phyloP scores from a whole-genome alignment of 495 filamentous ascomycete genomes.

The Podospora sp. region DNA sequence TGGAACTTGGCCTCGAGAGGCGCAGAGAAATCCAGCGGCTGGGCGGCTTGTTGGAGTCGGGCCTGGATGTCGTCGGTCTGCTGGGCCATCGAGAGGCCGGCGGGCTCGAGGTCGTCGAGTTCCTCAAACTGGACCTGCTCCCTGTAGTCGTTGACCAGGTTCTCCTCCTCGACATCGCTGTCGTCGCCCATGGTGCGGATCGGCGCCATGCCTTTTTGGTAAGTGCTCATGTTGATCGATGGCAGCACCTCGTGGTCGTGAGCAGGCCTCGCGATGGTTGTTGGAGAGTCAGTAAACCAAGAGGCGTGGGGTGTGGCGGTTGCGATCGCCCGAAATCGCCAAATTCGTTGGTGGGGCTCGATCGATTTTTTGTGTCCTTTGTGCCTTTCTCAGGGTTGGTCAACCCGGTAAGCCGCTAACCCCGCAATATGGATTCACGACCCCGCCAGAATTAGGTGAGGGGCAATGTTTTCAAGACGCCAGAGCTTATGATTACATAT shows the following conservation, averaged over 20 bases:
- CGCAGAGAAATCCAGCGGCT: constrained; percentile 92
- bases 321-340: constrained; percentile 10
- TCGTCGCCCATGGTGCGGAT: constrained; percentile 68
- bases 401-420: not conserved
- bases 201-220: constrained; percentile 54
- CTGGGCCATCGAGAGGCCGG: constrained; percentile 52
- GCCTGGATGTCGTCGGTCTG: constrained; percentile 83
- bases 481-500: not conserved
- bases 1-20: constrained; percentile 92
- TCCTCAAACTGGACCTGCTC: constrained; percentile 93
- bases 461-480: not conserved
- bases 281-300: not conserved
- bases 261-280: constrained; percentile 2
- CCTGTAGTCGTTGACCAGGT: constrained; percentile 88
- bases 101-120: constrained; percentile 74
- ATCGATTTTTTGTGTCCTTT: not conserved
- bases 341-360: not conserved
- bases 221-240: constrained; percentile 48
- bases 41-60: constrained; percentile 84
- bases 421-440: not conserved
- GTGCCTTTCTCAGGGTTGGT: not conserved
- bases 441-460: not conserved
- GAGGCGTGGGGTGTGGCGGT: constrained; percentile 28
- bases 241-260: constrained; percentile 1
- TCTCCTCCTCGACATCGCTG: constrained; percentile 92